These are phyloP conservation scores for Kwoniella dendrophila DNA, from an alignment of 768 basidiomycete species.

Conservation along the genomic window DNA sequence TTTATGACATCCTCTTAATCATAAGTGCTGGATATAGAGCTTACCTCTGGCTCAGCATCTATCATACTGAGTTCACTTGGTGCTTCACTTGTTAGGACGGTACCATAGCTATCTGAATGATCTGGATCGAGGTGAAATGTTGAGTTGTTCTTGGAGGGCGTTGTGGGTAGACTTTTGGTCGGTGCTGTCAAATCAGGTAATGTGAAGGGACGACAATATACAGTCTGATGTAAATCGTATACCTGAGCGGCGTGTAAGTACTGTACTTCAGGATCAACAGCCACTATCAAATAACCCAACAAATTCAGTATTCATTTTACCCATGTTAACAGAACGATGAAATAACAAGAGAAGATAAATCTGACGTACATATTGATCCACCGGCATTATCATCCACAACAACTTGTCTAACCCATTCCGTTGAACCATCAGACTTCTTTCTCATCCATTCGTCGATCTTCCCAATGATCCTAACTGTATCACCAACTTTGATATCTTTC, in stretches of 20 bases:
- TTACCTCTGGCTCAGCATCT: constrained; percentile 25
- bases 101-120: constrained; percentile 13
- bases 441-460: constrained; percentile 44
- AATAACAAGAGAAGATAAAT: background rate
- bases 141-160: background rate
- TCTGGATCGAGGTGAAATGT: background rate
- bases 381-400: constrained; percentile 38
- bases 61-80: constrained; percentile 23
- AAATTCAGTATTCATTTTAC: background rate
- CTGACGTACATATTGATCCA: constrained; percentile 40
- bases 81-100: constrained; percentile 29
- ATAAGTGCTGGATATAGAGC: constrained; percentile 1
- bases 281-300: constrained; percentile 15
- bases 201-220: constrained; percentile 37
- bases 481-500: constrained; percentile 42
- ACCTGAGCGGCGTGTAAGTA: constrained; percentile 27
- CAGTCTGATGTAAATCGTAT: constrained; percentile 25
- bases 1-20: background rate
- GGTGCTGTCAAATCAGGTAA: constrained; percentile 12
- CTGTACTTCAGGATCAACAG: constrained; percentile 42
- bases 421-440: constrained; percentile 19
- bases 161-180: constrained; percentile 1
- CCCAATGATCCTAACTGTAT: constrained; percentile 43
- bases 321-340: background rate
- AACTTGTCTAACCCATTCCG: constrained; percentile 41